Percentiles rank a stretch among this genome's conserved stretches.
These are phyloP conservation scores for Fusarium bactridioides DNA, from an alignment of 2,329 filamentous ascomycete genomes.

Conservation along the genomic window DNA sequence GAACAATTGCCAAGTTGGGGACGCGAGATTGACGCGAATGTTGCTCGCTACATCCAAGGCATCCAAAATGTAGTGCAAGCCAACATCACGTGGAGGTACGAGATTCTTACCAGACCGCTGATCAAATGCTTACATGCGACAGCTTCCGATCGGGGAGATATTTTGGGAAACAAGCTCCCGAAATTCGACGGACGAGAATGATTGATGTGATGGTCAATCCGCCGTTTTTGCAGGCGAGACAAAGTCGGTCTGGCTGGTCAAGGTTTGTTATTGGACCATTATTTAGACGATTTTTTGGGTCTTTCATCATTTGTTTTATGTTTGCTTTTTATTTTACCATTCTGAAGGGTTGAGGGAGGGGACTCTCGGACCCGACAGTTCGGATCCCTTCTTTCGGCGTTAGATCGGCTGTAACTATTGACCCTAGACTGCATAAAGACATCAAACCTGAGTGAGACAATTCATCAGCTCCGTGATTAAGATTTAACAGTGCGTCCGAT, in stretches of 20 bases:
- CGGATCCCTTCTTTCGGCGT: background rate
- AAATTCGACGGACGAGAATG: slow-evolving; percentile 4
- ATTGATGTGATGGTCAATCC: slow-evolving; percentile 11
- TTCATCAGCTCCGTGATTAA: background rate
- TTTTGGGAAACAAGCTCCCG: slow-evolving; percentile 10
- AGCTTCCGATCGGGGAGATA: slow-evolving; percentile 19
- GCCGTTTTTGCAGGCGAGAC: background rate
- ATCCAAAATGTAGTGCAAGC: slow-evolving; percentile 19
- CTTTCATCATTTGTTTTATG: background rate
- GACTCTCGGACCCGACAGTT: background rate
- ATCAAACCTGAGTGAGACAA: background rate
- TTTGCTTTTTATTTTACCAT: slow-evolving; percentile 3
- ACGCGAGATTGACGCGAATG: background rate
- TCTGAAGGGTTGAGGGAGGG: background rate
- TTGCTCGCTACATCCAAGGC: slow-evolving; percentile 2
- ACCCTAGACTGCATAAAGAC: background rate
- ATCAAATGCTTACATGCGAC: background rate
- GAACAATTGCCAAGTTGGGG: slow-evolving; percentile 6
- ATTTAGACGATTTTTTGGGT: background rate
- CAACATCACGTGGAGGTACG: slow-evolving; percentile 19
- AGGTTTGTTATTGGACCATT: background rate
- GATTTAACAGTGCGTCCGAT: background rate
- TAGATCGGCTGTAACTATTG: background rate
- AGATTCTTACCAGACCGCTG: fast-evolving
- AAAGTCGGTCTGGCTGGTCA: background rate